phyloP scores from a whole-genome alignment of 306 rosid species.

The Cicer cuneatum region DNA sequence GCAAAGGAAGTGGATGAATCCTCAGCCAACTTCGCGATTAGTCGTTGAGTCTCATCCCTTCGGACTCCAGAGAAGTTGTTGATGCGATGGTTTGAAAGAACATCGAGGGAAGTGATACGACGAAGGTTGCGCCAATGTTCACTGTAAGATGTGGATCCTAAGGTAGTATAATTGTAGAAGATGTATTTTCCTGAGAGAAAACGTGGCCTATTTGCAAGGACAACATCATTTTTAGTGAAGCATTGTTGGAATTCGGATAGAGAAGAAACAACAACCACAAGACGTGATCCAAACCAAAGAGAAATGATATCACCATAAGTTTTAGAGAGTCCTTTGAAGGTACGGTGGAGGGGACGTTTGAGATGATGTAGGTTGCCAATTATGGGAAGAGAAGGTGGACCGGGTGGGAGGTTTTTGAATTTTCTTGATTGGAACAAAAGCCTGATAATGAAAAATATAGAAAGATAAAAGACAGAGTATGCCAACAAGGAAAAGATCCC shows the following conservation, averaged over 20 bases:
- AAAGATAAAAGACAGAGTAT: not conserved
- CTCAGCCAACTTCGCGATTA: constrained; percentile 31
- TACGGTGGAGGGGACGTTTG: too few relatives aligned
- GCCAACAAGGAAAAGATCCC: not conserved
- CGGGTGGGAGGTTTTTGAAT: too few relatives aligned
- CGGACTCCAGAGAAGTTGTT: not conserved
- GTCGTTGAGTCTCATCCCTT: constrained; percentile 38
- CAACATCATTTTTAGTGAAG: constrained; percentile 63
- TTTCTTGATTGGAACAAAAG: too few relatives aligned
- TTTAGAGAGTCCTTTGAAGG: too few relatives aligned
- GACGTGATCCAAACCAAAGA: constrained; percentile 44
- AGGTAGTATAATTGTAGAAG: constrained; percentile 56
- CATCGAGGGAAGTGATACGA: not conserved
- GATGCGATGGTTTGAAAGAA: not conserved
- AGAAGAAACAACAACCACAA: constrained; percentile 54
- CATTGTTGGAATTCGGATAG: constrained; percentile 50
- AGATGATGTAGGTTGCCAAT: too few relatives aligned
- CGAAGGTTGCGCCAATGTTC: constrained; percentile 16
- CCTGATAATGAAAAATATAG: not conserved
- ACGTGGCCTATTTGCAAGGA: constrained; percentile 56
- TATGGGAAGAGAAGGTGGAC: too few relatives aligned
- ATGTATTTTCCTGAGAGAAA: constrained; percentile 51
- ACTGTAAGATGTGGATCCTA: constrained; percentile 3
- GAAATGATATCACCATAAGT: constrained; percentile 45
- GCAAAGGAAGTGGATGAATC: constrained; percentile 25